phyloP scores from a whole-genome alignment of 305 asterid species.

The Nicotiana rustica region DNA sequence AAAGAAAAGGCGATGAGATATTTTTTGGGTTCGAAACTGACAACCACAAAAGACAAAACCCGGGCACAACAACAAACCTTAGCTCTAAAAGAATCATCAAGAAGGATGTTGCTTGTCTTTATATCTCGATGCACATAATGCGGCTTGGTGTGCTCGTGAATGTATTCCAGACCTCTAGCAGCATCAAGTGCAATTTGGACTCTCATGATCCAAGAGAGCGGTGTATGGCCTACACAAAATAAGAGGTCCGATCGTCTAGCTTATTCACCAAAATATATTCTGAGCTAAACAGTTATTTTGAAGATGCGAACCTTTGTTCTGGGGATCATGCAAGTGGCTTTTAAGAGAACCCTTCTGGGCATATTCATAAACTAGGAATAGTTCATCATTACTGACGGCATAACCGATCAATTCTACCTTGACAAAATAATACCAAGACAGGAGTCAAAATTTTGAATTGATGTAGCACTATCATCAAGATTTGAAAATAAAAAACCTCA shows the following conservation, averaged over 20 bases:
- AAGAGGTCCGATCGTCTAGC: slow-evolving; percentile 34
- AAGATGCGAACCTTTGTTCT: slow-evolving; percentile 65
- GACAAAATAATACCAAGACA: slow-evolving; percentile 47
- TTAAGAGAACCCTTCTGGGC: slow-evolving; percentile 92
- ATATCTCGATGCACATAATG: slow-evolving; percentile 97
- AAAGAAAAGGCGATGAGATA: slow-evolving; percentile 40
- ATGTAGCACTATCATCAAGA: not conserved
- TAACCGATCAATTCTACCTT: slow-evolving; percentile 97
- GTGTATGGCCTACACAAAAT: slow-evolving; percentile 71
- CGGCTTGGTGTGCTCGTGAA: slow-evolving; percentile 97
- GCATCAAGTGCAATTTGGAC: slow-evolving; percentile 95
- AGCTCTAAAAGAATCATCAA: slow-evolving; percentile 85
- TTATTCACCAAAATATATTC: not conserved
- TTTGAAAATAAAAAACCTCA: not conserved
- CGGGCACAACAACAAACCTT: slow-evolving; percentile 58
- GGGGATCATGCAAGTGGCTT: slow-evolving; percentile 93
- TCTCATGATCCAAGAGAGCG: slow-evolving; percentile 92
- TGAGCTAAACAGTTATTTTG: not conserved
- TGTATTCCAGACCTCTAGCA: slow-evolving; percentile 93
- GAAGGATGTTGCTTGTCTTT: slow-evolving; percentile 93
- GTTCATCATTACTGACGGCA: slow-evolving; percentile 83
- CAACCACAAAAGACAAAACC: slow-evolving; percentile 27
- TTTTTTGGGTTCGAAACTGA: slow-evolving; percentile 15
- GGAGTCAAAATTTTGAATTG: slow-evolving; percentile 34
- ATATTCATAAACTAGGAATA: slow-evolving; percentile 84